Conservation (phyloP, 306 rosid species). For the Ormosia emarginata region DNA sequence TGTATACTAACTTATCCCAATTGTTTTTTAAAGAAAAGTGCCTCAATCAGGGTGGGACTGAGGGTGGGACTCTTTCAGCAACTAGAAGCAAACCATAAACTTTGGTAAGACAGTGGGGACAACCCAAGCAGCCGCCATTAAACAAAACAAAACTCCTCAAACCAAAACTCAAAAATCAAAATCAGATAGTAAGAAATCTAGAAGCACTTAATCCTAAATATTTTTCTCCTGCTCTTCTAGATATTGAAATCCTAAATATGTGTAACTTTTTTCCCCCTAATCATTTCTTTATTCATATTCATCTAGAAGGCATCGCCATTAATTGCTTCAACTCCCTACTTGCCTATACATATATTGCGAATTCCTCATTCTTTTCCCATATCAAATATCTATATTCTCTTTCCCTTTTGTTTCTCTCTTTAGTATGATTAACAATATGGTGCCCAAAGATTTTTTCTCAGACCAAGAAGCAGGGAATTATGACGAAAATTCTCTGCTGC, state of each 20-base stretch:
- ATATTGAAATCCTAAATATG: neutral
- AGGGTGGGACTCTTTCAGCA: neutral
- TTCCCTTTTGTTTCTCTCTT: neutral
- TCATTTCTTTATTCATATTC: constrained; percentile 13
- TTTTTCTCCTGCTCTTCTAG: constrained; percentile 60
- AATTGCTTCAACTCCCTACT: neutral
- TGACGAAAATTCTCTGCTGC: constrained; percentile 24
- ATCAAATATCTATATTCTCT: neutral
- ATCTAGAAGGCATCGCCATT: constrained; percentile 58
- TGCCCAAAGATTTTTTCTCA: constrained; percentile 18
- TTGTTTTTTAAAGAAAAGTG: too few species aligned
- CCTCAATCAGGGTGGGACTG: too few species aligned
- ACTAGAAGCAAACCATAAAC: constrained; percentile 22
- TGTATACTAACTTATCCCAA: too few species aligned
- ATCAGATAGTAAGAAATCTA: neutral
- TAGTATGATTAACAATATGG: constrained; percentile 17
- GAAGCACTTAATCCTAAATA: neutral
- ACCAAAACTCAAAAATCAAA: too few species aligned
- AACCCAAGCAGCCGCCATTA: constrained; percentile 19
- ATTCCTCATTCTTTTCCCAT: neutral
- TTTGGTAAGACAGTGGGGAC: constrained; percentile 27
- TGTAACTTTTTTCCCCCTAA: neutral
- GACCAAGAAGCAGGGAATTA: neutral
- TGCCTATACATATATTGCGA: constrained; percentile 16
- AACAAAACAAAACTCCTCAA: neutral